A percentile compares a stretch with the other conserved stretches of the same genome.
Evolutionary conservation across 2,329 filamentous ascomycete species (phyloP).

Genomic region (Ophiocordyceps unilateralis): DNA sequence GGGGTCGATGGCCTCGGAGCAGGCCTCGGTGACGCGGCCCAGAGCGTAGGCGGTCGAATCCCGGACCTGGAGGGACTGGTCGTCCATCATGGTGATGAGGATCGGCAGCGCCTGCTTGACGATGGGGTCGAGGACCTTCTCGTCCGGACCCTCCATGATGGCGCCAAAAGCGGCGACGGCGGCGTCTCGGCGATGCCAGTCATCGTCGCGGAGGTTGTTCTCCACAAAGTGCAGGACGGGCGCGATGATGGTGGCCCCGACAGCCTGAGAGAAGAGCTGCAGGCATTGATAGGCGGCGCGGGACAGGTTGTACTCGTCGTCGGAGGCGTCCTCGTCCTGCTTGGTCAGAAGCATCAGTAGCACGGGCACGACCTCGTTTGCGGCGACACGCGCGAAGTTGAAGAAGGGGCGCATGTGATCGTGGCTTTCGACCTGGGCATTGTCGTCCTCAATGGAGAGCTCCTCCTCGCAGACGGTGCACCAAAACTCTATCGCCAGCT

Average conservation of each 20-base stretch:
- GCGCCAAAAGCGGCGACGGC: constrained; percentile 94
- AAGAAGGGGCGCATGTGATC: constrained; percentile 83
- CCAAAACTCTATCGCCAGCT: constrained; percentile 98
- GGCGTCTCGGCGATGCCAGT: constrained; percentile 91
- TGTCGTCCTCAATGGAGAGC: constrained; percentile 94
- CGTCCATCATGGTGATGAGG: constrained; percentile 82
- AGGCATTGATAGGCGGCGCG: constrained; percentile 93
- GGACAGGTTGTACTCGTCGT: constrained; percentile 95
- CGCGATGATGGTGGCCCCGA: constrained; percentile 66
- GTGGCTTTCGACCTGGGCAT: constrained; percentile 55
- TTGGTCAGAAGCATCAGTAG: constrained; percentile 78
- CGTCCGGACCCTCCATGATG: constrained; percentile 96
- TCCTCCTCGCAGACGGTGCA: constrained; percentile 99
- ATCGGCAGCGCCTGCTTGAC: constrained; percentile 91
- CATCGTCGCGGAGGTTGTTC: constrained; percentile 69
- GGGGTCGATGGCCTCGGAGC: constrained; percentile 81
- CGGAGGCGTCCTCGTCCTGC: constrained; percentile 91
- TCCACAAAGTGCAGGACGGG: constrained; percentile 87
- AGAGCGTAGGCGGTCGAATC: constrained; percentile 94
- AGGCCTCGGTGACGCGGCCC: constrained; percentile 87
- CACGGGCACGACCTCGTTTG: constrained; percentile 85
- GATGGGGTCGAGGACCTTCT: constrained; percentile 78
- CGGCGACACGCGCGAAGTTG: constrained; percentile 88
- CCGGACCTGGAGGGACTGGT: constrained; percentile 74
- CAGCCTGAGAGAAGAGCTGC: constrained; percentile 86